These are phyloP conservation scores for Aureobasidium musti DNA, from an alignment of 2,329 filamentous ascomycete species.

Conservation along the genomic window DNA sequence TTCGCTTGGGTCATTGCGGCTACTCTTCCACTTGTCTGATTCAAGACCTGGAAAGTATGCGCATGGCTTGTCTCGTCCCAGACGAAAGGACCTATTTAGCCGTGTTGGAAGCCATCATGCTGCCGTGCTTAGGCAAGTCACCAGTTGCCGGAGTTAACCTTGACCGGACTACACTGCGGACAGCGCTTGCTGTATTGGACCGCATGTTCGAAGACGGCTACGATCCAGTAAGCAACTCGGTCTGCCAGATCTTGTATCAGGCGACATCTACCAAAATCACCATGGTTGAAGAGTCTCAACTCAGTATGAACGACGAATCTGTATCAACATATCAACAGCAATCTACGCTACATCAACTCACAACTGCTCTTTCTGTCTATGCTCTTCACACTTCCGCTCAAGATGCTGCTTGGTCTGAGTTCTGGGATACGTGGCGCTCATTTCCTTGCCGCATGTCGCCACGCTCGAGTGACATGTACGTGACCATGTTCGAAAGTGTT, in stretches of 20 bases:
- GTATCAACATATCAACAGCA: constrained; percentile 33
- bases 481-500: constrained; percentile 55
- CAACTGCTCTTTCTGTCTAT: constrained; percentile 35
- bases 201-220: constrained; percentile 47
- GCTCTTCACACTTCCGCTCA: constrained; percentile 22
- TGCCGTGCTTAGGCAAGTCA: constrained; percentile 33
- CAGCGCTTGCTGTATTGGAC: constrained; percentile 47
- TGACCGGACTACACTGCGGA: constrained; percentile 34
- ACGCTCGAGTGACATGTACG: constrained; percentile 59
- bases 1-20: constrained; percentile 43
- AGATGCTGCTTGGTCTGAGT: constrained; percentile 50
- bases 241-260: constrained; percentile 50
- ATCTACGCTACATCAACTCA: constrained; percentile 48
- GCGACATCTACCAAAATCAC: neutral
- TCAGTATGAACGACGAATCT: neutral
- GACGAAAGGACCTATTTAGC: constrained; percentile 41
- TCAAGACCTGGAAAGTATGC: constrained; percentile 42
- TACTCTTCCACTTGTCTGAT: constrained; percentile 44
- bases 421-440: constrained; percentile 64
- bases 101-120: constrained; percentile 43
- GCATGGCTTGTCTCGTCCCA: constrained; percentile 42
- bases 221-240: constrained; percentile 48
- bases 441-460: constrained; percentile 53
- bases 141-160: constrained; percentile 30
- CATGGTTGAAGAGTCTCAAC: neutral